Evolutionary conservation across 768 basidiomycete species (phyloP).

Genomic region (Holtermannia corniformis): DNA sequence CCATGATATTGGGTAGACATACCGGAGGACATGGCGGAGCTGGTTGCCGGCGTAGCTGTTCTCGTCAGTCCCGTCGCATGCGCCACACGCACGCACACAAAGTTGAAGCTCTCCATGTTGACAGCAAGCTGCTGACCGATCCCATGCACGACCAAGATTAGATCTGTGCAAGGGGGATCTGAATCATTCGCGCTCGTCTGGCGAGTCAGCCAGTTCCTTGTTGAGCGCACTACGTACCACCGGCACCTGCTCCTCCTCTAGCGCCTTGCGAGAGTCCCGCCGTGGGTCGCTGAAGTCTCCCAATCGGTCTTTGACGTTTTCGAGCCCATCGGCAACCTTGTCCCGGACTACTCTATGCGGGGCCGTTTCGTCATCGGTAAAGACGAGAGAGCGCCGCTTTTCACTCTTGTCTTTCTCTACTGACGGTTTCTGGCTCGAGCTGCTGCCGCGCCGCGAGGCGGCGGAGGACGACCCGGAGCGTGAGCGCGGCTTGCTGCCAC

Average conservation of each 20-base stretch:
- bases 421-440: constrained; percentile 9
- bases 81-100: constrained; percentile 34
- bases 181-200: constrained; percentile 32
- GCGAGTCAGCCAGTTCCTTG: constrained; percentile 8
- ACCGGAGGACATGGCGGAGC: constrained; percentile 43
- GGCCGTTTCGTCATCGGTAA: constrained; percentile 4
- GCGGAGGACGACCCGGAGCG: constrained; percentile 9
- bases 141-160: constrained; percentile 46
- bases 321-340: constrained; percentile 7
- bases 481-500: constrained; percentile 13
- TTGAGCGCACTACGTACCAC: constrained; percentile 18
- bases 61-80: neutral
- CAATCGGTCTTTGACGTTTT: constrained; percentile 14
- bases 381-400: neutral
- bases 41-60: constrained; percentile 42
- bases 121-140: constrained; percentile 45
- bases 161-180: constrained; percentile 42
- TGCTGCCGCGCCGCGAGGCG: constrained; percentile 28
- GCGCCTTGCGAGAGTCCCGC: constrained; percentile 14
- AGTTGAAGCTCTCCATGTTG: constrained; percentile 45
- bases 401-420: neutral
- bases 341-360: neutral
- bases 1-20: constrained; percentile 2
- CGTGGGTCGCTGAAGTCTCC: constrained; percentile 17
- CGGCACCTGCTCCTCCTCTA: constrained; percentile 38